Percentiles rank a stretch among this genome's conserved stretches.
These are phyloP conservation scores for Cryphonectria naterciae DNA, from an alignment of 2,329 filamentous ascomycete species.

Conservation along the genomic window DNA sequence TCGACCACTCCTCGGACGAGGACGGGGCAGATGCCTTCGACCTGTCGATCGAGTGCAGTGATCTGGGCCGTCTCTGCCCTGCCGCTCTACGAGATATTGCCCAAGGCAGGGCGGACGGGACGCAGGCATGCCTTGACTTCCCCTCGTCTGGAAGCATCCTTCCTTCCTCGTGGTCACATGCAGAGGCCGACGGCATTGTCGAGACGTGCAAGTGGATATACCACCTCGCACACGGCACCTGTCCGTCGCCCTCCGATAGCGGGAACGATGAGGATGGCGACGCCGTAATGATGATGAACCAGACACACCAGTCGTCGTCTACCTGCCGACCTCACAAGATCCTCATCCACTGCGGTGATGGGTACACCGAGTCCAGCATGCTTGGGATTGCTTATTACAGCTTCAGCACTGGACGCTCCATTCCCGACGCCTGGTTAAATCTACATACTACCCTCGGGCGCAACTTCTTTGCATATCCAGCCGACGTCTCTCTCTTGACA, in stretches of 20 bases:
- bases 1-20: constrained; percentile 65
- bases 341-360: constrained; percentile 91
- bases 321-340: constrained; percentile 63
- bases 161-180: constrained; percentile 80
- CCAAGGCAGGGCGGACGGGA: constrained; percentile 52
- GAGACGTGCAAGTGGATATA: constrained; percentile 91
- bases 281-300: constrained; percentile 57
- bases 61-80: constrained; percentile 77
- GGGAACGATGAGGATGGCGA: constrained; percentile 55
- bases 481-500: constrained; percentile 82
- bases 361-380: constrained; percentile 93
- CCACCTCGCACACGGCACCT: constrained; percentile 72
- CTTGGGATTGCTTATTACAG: constrained; percentile 90
- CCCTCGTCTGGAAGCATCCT: constrained; percentile 93
- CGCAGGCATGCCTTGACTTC: constrained; percentile 68
- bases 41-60: constrained; percentile 85
- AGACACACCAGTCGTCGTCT: constrained; percentile 9
- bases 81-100: constrained; percentile 67
- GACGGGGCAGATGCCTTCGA: constrained; percentile 73
- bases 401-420: constrained; percentile 80
- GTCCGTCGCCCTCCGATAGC: constrained; percentile 38
- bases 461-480: constrained; percentile 96
- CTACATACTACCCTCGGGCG: constrained; percentile 80
- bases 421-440: constrained; percentile 84
- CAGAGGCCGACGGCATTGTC: constrained; percentile 81